Evolutionary conservation across 2,329 filamentous ascomycete genomes (phyloP), one percentile per base, ranked within the genome.

Genomic region (Madurella mycetomatis): DNA sequence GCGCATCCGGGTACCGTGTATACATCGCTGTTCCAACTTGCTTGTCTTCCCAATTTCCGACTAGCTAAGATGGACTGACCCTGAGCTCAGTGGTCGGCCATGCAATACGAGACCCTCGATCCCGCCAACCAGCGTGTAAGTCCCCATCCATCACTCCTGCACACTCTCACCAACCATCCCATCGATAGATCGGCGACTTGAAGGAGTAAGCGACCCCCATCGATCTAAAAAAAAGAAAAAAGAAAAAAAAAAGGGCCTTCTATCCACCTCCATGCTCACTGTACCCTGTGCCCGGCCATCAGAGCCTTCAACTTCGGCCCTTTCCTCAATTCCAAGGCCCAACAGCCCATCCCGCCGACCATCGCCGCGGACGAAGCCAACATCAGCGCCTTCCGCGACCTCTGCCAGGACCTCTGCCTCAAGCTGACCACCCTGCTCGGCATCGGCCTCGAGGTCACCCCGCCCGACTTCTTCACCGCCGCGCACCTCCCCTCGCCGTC

Each of bases 281-380:
- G 15, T 15, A 4, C 5, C 39, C 41, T 15, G 40, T 34, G 15
- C 13, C 11, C 31, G 5, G 15, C 2, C 18, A 1, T 12, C 61
- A 94, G 91, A 75, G 90, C 87, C 39, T 92, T 97, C 78, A 99
- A 97, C 74, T 87, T 97, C 66, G 90, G 87, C 60, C 83, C 90
- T 62, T 95, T 94, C 67, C 67, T 76, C 54, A 63, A 83, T 58
- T 79, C 83, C 62, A 84, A 85, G 70, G 80, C 87, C 13, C 84
- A 87, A 58, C 92, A 97, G 69, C 86, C 87, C 9, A 76, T 97
- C 1, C 91, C 92, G 0, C 65, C 75, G 1, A 76, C 82, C 8
- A 76, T 97, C 2, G 67, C 73, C 15, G 61, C 76, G 1, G 76
- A 88, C 57, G 80, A 88, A 64, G 63, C 74, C 7, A 76, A 85